These are phyloP conservation scores for Cladophialophora carrionii DNA, from an alignment of 2,329 filamentous ascomycete genomes.

Conservation along the genomic window DNA sequence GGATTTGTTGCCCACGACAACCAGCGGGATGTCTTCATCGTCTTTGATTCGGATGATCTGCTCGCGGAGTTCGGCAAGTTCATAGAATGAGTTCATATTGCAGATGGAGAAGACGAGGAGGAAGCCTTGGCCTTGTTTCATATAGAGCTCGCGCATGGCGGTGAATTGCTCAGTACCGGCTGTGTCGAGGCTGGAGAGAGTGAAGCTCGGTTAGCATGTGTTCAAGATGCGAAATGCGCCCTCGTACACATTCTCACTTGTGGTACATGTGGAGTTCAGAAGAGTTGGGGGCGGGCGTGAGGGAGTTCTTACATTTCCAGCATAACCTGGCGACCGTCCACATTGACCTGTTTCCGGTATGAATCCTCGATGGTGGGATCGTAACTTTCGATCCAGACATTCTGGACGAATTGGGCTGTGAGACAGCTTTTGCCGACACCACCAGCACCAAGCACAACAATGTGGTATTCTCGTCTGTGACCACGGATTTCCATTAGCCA, in stretches of 20 bases:
- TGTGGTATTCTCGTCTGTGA: slow-evolving; percentile 73
- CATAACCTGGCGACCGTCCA: slow-evolving; percentile 87
- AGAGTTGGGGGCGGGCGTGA: slow-evolving; percentile 72
- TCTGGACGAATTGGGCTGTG: slow-evolving; percentile 91
- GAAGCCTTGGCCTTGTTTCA: slow-evolving; percentile 92
- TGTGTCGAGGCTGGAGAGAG: slow-evolving; percentile 70
- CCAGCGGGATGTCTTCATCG: slow-evolving; percentile 80
- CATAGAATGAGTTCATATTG: slow-evolving; percentile 77
- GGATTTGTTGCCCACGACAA: slow-evolving; percentile 90
- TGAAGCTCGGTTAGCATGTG: not conserved
- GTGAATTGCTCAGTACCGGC: slow-evolving; percentile 90
- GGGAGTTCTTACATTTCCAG: slow-evolving; percentile 79
- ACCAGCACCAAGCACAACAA: slow-evolving; percentile 81
- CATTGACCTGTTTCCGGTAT: slow-evolving; percentile 83
- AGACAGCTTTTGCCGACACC: slow-evolving; percentile 92
- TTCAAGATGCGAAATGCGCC: not conserved
- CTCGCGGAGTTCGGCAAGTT: slow-evolving; percentile 78
- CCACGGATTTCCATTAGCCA: slow-evolving; percentile 4
- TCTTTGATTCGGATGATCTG: slow-evolving; percentile 92
- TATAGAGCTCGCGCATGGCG: slow-evolving; percentile 72
- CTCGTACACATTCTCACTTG: too few relatives aligned
- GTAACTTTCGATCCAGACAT: slow-evolving; percentile 91
- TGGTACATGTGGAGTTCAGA: slow-evolving; percentile 61
- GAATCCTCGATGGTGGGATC: slow-evolving; percentile 88
- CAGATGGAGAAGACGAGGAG: slow-evolving; percentile 91